These are phyloP conservation scores for Pelargonium fulgidum DNA, from an alignment of 441 rosid species.

Conservation along the genomic window DNA sequence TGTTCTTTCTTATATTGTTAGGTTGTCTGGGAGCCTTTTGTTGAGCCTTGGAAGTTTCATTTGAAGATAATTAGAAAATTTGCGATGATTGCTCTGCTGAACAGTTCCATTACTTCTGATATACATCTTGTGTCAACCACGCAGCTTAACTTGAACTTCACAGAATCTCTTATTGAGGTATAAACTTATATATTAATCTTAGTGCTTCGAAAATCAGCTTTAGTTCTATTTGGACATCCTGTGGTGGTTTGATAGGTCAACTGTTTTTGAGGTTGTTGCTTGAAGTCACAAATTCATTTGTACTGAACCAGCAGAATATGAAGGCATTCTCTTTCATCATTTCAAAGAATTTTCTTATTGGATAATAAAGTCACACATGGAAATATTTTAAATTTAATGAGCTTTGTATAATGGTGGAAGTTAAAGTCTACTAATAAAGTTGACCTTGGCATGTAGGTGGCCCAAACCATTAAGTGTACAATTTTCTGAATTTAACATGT, in stretches of 20 bases:
- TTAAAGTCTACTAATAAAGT: too few relatives aligned
- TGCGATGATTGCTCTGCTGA: constrained; percentile 49
- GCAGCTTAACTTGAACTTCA: constrained; percentile 70
- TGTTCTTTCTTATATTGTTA: constrained; percentile 23
- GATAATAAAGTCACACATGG: too few relatives aligned
- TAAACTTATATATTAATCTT: constrained; percentile 15
- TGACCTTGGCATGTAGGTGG: too few relatives aligned
- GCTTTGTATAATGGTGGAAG: too few relatives aligned
- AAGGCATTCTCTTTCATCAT: not conserved
- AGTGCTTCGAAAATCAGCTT: constrained; percentile 10
- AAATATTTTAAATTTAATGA: too few relatives aligned
- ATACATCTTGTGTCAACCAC: constrained; percentile 48
- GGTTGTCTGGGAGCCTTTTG: constrained; percentile 93
- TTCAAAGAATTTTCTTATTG: not conserved
- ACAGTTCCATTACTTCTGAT: constrained; percentile 50
- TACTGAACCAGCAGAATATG: not conserved
- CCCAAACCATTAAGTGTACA: too few relatives aligned
- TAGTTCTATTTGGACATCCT: constrained; percentile 3
- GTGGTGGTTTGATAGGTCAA: not conserved
- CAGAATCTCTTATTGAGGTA: constrained; percentile 88
- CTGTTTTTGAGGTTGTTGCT: constrained; percentile 5
- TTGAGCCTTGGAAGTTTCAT: constrained; percentile 85
- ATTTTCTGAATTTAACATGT: too few relatives aligned
- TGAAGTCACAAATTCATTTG: not conserved
- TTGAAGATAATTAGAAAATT: constrained; percentile 42